Evolutionary conservation across 306 rosid species (phyloP).

Genomic region (Nissolia schottii): DNA sequence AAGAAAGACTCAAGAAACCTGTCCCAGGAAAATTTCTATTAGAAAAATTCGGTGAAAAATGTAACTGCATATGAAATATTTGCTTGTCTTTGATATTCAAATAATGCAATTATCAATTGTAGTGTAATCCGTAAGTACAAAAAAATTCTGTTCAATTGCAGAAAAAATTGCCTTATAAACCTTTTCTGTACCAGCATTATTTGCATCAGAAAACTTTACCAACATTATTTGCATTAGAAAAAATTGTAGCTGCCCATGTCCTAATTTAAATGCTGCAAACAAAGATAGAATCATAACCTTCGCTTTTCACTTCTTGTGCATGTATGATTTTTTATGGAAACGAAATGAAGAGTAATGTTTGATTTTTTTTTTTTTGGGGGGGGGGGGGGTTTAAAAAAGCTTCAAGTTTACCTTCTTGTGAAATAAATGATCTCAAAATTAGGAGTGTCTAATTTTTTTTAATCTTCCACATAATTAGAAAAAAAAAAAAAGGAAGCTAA

Average conservation of each 20-base stretch:
- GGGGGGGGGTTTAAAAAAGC: no score
- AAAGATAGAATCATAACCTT: not conserved
- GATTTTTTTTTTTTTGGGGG: no score
- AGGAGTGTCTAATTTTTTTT: not conserved
- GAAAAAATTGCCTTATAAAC: no score
- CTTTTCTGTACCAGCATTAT: not conserved
- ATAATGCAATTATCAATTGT: not conserved
- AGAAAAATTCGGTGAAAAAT: no score
- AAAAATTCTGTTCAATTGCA: not conserved
- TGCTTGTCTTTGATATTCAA: not conserved
- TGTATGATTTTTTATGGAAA: not conserved
- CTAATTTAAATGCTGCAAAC: not conserved
- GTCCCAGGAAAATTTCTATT: slow-evolving; percentile 29
- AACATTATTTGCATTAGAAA: not conserved
- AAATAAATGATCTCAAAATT: not conserved
- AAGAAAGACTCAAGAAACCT: slow-evolving; percentile 87
- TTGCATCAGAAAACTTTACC: not conserved
- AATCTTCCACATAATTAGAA: not conserved
- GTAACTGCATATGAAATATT: not conserved
- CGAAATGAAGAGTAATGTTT: not conserved
- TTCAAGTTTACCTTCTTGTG: not conserved
- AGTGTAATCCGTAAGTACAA: not conserved
- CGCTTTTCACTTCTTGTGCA: not conserved
- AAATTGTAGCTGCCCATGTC: not conserved
- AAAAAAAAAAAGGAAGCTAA: not conserved